These are phyloP conservation scores for Mycena metata DNA, from an alignment of 768 basidiomycete genomes.

Conservation along the genomic window DNA sequence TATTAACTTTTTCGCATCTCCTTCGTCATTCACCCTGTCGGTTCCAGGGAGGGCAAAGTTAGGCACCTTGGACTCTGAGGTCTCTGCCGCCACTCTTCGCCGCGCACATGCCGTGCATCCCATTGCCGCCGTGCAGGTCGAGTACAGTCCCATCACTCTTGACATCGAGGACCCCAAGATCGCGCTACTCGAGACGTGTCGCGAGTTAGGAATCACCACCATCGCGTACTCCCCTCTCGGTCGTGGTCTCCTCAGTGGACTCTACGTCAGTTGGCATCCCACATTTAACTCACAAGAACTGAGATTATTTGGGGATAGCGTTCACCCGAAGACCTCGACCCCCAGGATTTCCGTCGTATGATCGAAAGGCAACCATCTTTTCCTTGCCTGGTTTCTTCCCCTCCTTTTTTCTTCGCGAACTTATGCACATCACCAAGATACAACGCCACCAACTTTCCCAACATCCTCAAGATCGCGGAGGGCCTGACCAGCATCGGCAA, in stretches of 20 bases:
- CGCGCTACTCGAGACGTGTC: constrained; percentile 55
- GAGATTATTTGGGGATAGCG: constrained; percentile 34
- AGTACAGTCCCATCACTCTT: constrained; percentile 65
- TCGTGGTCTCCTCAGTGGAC: constrained; percentile 64
- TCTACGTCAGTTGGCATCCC: constrained; percentile 47
- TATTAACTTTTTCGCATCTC: no score
- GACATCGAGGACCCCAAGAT: constrained; percentile 62
- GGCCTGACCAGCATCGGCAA: constrained; percentile 49
- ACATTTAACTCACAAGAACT: background rate
- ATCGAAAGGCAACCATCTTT: constrained; percentile 39
- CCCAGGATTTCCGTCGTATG: constrained; percentile 45
- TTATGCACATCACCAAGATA: no score
- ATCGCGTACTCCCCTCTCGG: constrained; percentile 69
- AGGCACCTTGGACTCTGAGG: constrained; percentile 68
- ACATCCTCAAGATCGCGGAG: constrained; percentile 54
- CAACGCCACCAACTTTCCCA: constrained; percentile 57
- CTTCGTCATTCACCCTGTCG: background rate
- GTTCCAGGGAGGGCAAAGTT: constrained; percentile 60
- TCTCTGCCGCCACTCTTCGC: constrained; percentile 59
- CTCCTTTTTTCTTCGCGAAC: no score
- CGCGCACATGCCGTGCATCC: constrained; percentile 66
- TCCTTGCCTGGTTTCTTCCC: no score
- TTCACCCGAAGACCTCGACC: constrained; percentile 49
- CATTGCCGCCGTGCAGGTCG: constrained; percentile 63
- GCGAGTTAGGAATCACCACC: constrained; percentile 64